Base-by-base conservation (phyloP, 108 stramenopile genomes). In the Skeletonema menzelii region DNA sequence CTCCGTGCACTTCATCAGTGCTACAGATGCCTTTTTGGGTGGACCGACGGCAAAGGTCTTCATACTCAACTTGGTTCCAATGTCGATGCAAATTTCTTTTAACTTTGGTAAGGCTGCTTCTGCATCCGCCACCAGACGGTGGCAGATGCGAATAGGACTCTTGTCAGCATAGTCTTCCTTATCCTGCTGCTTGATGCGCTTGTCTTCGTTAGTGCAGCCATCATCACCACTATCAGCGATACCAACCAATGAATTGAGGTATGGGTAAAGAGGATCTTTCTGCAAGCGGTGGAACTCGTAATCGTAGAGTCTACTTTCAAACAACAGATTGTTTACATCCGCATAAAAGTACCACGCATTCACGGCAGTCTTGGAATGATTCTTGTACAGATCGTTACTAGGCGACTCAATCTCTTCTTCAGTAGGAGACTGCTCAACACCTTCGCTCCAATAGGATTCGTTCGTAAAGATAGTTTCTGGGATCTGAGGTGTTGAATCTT, bases 191-290 rank as follows among this genome's bases (percentile, higher is more conserved):
- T 56, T 55, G 10, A 76, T 44, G 15, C 40, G 37, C 35, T 80
- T 76, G 56, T 66, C 38, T 59, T 62, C 72, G 28, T 49, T 20
- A 4, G 55, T 20, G 24, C 8, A 70, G 1, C 75, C 65, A 37
- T 67, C 69, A 19, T 76, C 75, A 28, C 69, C 71, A 57, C 75
- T 47, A 31, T 79, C 78, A 26, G 73, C 60, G 34, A 79, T 69
- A 8, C 78, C 78, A n/a, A 73, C 38, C 30, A 79, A 58, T 4
- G 75, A 76, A 63, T 80, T 65, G 19, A 80, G 60, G 26, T 80
- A 80, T 19, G 79, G 75, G 20, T 80, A 80, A 4, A 80, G 63
- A 26, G 79, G 79, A 44, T 80, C 79, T 6, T 76, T 56, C 64
- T 80, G 69, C 27, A 80, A 32, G 7, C 12, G n/a, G 13, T 62